Evolutionary conservation across 2,329 filamentous ascomycete genomes (phyloP), one percentile per base, ranked within the genome.

Genomic region (Clarireedia paspali): DNA sequence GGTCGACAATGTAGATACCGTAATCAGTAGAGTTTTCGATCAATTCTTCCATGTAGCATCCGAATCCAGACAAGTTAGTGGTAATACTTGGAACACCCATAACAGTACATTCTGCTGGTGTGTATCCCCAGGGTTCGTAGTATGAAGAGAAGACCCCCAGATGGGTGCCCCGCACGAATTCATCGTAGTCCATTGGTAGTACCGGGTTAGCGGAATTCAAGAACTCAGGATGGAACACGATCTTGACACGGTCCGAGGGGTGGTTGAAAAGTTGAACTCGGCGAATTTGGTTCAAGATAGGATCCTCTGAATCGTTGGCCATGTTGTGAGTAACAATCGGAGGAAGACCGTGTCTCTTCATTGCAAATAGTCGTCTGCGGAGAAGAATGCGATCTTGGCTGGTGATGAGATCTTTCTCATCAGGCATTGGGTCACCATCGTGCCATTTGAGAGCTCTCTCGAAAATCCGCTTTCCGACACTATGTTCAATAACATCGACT

Each of bases 41-140:
- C 64, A 97, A 76, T 73, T 97, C 94, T 73, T 99, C 94, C 94
- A 99, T 99, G 73, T 99, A 97, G 74, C 94, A 97, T 50, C 94
- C 94, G 68, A 99, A 99, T 20, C 94, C 94, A 6, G 94, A 97
- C 46, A 99, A 77, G 73, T 99, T 99, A 27, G 92, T 97, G 10
- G 94, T 97, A 73, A 99, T 96, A 72, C 90, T 96, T 45, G 94
- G 94, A 42, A 99, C 91, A 66, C 94, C 94, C 94, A 97, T 97
- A 60, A 97, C 94, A 0, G 94, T 97, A 73, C 94, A 99, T 73
- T 97, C 94, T 52, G 94, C 92, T 0, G 92, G 94, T 2, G 94
- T 99, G 74, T 99, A 99, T 47, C 94, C 94, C 94, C 94, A 99
- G 7, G 94, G 94, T 75, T 99, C 94, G 72, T 99, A 99, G 81